Evolutionary conservation across 768 basidiomycete genomes (phyloP).

Genomic region (Russula sp.): DNA sequence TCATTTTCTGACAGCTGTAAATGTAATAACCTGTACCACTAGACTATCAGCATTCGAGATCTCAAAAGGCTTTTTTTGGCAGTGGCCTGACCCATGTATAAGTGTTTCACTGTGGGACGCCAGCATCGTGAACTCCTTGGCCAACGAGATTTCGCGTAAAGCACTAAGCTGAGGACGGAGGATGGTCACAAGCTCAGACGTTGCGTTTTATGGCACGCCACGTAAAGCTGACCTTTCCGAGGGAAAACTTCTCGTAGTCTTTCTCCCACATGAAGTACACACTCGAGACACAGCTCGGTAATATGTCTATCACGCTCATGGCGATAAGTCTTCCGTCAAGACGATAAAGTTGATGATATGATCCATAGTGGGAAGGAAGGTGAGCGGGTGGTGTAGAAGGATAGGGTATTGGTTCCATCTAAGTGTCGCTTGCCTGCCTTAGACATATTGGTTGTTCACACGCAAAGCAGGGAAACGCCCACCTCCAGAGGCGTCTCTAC

Average conservation of each 20-base stretch:
- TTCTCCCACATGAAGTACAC: constrained; percentile 91
- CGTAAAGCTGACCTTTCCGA: constrained; percentile 63
- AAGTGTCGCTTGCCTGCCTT: neutral
- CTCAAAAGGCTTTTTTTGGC: neutral
- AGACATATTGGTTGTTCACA: neutral
- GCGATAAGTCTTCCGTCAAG: constrained; percentile 81
- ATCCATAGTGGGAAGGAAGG: constrained; percentile 81
- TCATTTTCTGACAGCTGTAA: constrained; percentile 90
- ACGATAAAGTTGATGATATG: constrained; percentile 86
- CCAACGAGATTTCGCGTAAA: constrained; percentile 73
- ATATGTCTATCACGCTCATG: constrained; percentile 84
- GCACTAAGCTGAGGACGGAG: constrained; percentile 65
- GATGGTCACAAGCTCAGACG: neutral
- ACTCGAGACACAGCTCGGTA: constrained; percentile 80
- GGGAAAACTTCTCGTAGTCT: constrained; percentile 61
- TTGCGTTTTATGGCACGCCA: neutral
- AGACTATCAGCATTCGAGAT: neutral
- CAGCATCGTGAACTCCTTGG: constrained; percentile 72
- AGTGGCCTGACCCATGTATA: constrained; percentile 78
- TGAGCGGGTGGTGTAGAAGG: constrained; percentile 45
- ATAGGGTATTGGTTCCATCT: constrained; percentile 66
- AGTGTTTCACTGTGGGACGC: constrained; percentile 55
- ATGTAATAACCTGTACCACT: constrained; percentile 78
- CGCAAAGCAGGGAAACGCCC: constrained; percentile 32
- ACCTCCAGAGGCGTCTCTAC: constrained; percentile 76